phyloP scores from a whole-genome alignment of 768 basidiomycete species.

The Phaffia australis region DNA sequence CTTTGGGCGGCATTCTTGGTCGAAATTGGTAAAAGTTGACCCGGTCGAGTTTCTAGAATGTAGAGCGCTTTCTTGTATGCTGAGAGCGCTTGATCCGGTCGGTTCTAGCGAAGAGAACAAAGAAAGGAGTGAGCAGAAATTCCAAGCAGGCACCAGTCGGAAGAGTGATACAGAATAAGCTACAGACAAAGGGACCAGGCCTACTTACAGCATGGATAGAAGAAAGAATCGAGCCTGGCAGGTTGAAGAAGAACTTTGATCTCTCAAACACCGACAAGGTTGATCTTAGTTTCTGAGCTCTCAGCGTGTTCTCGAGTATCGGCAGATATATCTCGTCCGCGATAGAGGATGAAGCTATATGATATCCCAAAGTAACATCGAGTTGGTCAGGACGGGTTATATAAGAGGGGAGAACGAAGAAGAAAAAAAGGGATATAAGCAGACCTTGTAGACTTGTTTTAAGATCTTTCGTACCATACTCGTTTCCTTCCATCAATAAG shows the following conservation, averaged over 20 bases:
- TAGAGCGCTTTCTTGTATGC: constrained; percentile 97
- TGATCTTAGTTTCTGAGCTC: constrained; percentile 80
- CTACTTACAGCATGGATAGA: constrained; percentile 69
- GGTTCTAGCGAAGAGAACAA: constrained; percentile 51
- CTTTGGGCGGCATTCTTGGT: constrained; percentile 38
- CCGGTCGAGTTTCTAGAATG: constrained; percentile 77
- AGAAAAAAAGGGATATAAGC: constrained; percentile 27
- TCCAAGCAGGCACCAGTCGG: not conserved
- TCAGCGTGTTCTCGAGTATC: constrained; percentile 86
- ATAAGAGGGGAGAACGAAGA: constrained; percentile 8
- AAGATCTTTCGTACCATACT: constrained; percentile 72
- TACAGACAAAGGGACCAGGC: not conserved
- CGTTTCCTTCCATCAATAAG: constrained; percentile 59
- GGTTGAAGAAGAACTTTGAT: constrained; percentile 95
- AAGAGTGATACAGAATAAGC: no score
- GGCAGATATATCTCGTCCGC: constrained; percentile 94
- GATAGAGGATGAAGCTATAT: constrained; percentile 72
- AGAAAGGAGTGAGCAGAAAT: constrained; percentile 10
- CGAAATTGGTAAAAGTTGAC: constrained; percentile 59
- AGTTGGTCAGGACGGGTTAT: not conserved
- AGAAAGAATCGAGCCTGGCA: constrained; percentile 82
- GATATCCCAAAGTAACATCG: not conserved
- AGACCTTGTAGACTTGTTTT: constrained; percentile 75
- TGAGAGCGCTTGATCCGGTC: constrained; percentile 82
- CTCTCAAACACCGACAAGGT: constrained; percentile 92